Percentiles rank a stretch among this genome's conserved stretches.
These are phyloP conservation scores for Alternaria angustiovoidea DNA, from an alignment of 2,329 filamentous ascomycete species.

Conservation along the genomic window DNA sequence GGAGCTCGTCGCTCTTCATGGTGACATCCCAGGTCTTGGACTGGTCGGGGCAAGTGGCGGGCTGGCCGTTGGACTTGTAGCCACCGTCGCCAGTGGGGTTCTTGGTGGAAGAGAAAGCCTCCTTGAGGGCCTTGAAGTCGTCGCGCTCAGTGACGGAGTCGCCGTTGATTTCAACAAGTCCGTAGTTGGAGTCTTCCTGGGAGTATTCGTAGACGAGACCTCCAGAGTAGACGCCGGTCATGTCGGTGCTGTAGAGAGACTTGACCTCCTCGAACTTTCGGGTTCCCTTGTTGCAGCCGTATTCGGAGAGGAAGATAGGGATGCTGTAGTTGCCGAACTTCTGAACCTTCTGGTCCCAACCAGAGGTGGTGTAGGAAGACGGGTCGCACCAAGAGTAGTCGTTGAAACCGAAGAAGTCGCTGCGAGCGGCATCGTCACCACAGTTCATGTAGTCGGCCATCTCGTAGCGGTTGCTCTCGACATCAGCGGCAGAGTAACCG, in stretches of 20 bases:
- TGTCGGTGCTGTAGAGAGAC: conserved; percentile 80
- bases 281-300: conserved; percentile 83
- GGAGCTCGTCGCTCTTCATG: conserved; percentile 58
- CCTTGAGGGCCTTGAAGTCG: conserved; percentile 69
- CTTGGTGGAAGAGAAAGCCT: conserved; percentile 59
- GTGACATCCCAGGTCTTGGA: conserved; percentile 65
- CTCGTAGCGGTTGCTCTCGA: conserved; percentile 83
- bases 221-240: conserved; percentile 92
- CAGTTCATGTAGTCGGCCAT: conserved; percentile 95
- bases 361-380: conserved; percentile 72
- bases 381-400: conserved; percentile 88
- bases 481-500: conserved; percentile 85
- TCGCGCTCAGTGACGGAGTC: conserved; percentile 63
- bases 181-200: conserved; percentile 70
- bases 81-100: conserved; percentile 65
- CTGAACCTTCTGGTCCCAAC: conserved; percentile 88
- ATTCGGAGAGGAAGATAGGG: conserved; percentile 94
- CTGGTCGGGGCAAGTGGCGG: conserved; percentile 63
- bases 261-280: conserved; percentile 83
- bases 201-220: conserved; percentile 97
- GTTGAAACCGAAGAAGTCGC: conserved; percentile 90
- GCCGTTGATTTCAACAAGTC: conserved; percentile 74
- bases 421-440: conserved; percentile 80
- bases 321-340: conserved; percentile 87
- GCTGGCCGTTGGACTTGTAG: conserved; percentile 63